Evolutionary conservation across 306 rosid species (phyloP).

Genomic region (Senna siamea): DNA sequence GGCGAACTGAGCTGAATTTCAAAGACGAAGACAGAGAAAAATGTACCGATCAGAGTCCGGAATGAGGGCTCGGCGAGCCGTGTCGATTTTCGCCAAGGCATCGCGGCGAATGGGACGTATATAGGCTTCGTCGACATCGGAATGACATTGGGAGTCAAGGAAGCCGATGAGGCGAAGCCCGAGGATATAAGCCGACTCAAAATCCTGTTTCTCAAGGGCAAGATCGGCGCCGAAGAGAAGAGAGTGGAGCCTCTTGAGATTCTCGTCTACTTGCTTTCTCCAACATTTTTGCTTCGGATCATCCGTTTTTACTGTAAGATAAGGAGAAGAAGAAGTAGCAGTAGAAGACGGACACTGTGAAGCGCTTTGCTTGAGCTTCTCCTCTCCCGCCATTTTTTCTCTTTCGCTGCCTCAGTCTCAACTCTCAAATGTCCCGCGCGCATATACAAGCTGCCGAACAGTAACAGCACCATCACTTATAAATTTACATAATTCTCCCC

Average conservation of each 20-base stretch:
- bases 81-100: constrained; percentile 50
- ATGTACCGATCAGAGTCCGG: constrained; percentile 71
- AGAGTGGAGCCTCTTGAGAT: constrained; percentile 74
- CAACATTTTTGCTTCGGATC: constrained; percentile 51
- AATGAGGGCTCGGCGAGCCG: constrained; percentile 60
- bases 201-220: constrained; percentile 62
- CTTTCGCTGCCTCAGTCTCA: neutral
- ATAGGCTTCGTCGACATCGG: constrained; percentile 63
- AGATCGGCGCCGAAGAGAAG: constrained; percentile 75
- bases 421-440: constrained; percentile 2
- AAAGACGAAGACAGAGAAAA: neutral
- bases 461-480: too few species aligned
- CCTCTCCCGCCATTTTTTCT: constrained; percentile 71
- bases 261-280: constrained; percentile 61
- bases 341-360: constrained; percentile 3
- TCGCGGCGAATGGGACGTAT: constrained; percentile 71
- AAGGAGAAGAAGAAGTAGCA: constrained; percentile 29
- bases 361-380: constrained; percentile 31
- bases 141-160: constrained; percentile 62
- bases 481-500: neutral
- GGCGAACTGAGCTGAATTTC: neutral
- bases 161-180: constrained; percentile 86
- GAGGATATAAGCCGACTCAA: constrained; percentile 63
- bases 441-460: neutral
- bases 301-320: constrained; percentile 5